Conservation (phyloP, 345 rosid species). For the Excoecaria agallocha region DNA sequence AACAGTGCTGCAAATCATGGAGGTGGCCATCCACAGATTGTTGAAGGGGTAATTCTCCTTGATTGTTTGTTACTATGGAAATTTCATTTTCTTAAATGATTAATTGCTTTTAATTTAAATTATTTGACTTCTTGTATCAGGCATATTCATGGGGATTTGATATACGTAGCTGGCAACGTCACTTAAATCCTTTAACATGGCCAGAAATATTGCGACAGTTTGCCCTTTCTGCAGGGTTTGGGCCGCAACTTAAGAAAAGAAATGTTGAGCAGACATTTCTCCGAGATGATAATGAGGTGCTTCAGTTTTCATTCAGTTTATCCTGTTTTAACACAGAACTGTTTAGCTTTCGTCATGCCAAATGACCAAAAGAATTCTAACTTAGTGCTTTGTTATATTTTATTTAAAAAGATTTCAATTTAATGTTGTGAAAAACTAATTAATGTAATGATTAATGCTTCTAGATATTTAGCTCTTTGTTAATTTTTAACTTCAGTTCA, state of each 20-base stretch:
- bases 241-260: slow-evolving; percentile 65
- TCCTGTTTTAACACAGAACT: not conserved
- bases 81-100: not conserved
- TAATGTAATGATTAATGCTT: not conserved
- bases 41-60: slow-evolving; percentile 69
- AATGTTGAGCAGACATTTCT: slow-evolving; percentile 42
- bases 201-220: slow-evolving; percentile 88
- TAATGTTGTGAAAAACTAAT: not conserved
- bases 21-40: slow-evolving; percentile 84
- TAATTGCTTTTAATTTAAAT: not conserved
- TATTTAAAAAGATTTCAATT: not conserved
- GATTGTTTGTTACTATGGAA: slow-evolving; percentile 2
- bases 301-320: slow-evolving; percentile 9
- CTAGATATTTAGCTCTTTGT: not conserved
- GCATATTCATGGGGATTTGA: slow-evolving; percentile 96
- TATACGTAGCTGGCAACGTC: slow-evolving; percentile 68
- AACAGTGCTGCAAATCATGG: slow-evolving; percentile 64
- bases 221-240: slow-evolving; percentile 77
- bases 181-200: slow-evolving; percentile 80
- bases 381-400: not conserved
- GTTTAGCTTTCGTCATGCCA: slow-evolving; percentile 6
- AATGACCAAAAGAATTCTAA: not conserved
- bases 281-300: slow-evolving; percentile 67
- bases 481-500: not conserved
- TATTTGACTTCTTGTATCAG: slow-evolving; percentile 29